A percentile compares a stretch with the other conserved stretches of the same genome.
These are phyloP conservation scores for Cantharellus cinnabarinus DNA, from an alignment of 768 basidiomycete species.

Conservation along the genomic window DNA sequence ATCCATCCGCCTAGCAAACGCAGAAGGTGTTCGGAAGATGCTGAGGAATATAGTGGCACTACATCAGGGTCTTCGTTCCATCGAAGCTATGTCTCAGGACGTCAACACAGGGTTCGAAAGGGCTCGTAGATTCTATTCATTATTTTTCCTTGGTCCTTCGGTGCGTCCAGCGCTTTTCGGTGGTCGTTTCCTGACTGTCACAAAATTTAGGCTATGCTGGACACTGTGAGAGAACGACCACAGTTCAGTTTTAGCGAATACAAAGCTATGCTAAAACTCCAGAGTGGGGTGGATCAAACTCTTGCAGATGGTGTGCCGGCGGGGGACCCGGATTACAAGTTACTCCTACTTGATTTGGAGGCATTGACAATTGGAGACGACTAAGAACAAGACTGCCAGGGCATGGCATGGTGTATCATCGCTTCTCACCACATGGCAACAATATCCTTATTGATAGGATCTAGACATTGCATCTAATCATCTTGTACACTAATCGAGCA, in stretches of 20 bases:
- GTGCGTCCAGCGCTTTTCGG: constrained; percentile 22
- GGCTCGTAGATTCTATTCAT: constrained; percentile 58
- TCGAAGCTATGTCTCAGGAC: constrained; percentile 33
- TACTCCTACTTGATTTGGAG: not conserved
- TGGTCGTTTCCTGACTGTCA: not conserved
- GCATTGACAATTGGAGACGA: not conserved
- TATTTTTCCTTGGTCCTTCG: constrained; percentile 56
- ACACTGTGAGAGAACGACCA: constrained; percentile 36
- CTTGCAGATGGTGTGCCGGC: not conserved
- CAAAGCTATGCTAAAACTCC: constrained; percentile 72
- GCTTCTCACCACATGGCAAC: too few species aligned
- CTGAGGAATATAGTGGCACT: constrained; percentile 74
- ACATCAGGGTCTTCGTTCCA: constrained; percentile 73
- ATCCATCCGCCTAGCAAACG: constrained; percentile 45
- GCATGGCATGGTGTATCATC: too few species aligned
- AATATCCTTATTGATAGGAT: too few species aligned
- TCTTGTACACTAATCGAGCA: too few species aligned
- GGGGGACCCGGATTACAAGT: not conserved
- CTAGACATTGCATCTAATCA: too few species aligned
- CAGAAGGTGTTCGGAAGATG: constrained; percentile 69
- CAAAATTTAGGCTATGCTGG: constrained; percentile 46
- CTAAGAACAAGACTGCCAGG: not conserved
- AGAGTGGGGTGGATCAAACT: constrained; percentile 57
- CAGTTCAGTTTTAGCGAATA: constrained; percentile 80
- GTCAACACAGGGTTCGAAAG: constrained; percentile 41